Evolutionary conservation across 2,329 filamentous ascomycete species (phyloP), one percentile per base, ranked within the genome.

Genomic region (Teratosphaeria destructans): DNA sequence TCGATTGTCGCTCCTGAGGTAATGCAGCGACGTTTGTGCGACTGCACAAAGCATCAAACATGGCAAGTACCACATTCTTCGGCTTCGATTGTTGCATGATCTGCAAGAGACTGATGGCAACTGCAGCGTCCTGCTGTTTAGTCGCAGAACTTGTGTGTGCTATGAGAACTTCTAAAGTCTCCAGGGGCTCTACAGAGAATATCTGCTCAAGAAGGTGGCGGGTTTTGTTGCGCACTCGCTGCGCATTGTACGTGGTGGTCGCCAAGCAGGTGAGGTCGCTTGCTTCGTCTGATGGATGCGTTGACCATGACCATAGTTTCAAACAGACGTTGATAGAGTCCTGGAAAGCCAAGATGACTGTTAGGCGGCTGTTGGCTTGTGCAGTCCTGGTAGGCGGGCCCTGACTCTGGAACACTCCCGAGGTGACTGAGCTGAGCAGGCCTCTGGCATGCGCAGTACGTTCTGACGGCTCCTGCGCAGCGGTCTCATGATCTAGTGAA

Each of bases 41-140:
- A 70, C 91, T 96, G 71, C 96, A 97, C 14, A 99, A 89, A 2
- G 93, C 89, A 74, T 97, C 95, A 77, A 99, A 96, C 4, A 97
- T 86, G 0, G 93, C 91, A 0, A 94, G 93, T 54, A 97, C 89
- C 0, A 91, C 91, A 71, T 95, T 89, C 71, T 92, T 91, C 0
- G 94, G 94, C 57, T 91, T 84, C 3, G 91, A 95, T 2, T 90
- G 91, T 69, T 96, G 93, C 47, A 99, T 81, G 3, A 94, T 92
- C 63, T 96, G 90, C 23, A 99, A 81, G 35, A 99, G 80, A 66
- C 89, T 90, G 71, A 97, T 88, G 12, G 96, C 85, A 57, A 89
- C 84, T 2, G 77, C 76, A 14, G 65, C 64, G 52, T 67, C 61
- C 12, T 56, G 35, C 1, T 55, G 57, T 16, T 78, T 72, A 16